Conservation (phyloP, 768 basidiomycete genomes). For the Favolaschia claudopus region DNA sequence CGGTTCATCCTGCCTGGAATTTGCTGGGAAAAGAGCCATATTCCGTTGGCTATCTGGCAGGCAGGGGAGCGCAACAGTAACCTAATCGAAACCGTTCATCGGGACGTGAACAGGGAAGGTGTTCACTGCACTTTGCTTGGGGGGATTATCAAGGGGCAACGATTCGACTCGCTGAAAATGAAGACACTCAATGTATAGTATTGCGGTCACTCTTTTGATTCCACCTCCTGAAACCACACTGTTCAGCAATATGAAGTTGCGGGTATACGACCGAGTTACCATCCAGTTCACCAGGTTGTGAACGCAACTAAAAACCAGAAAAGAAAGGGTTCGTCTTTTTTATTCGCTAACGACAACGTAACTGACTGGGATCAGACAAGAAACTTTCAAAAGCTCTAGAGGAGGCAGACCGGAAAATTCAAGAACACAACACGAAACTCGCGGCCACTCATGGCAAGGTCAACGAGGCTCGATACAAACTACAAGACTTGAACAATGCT, state of each 20-base stretch:
- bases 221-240: too few species aligned
- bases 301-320: background rate
- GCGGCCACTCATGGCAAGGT: too few species aligned
- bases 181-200: constrained; percentile 19
- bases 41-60: constrained; percentile 29
- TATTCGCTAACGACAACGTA: too few species aligned
- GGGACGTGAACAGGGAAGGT: constrained; percentile 29
- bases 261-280: background rate
- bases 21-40: constrained; percentile 29
- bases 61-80: constrained; percentile 23
- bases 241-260: constrained; percentile 16
- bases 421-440: too few species aligned
- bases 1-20: constrained; percentile 24
- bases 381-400: too few species aligned
- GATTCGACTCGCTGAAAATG: constrained; percentile 24
- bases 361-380: too few species aligned
- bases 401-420: too few species aligned
- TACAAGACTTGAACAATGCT: too few species aligned
- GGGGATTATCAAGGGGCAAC: constrained; percentile 23
- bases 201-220: too few species aligned
- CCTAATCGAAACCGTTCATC: constrained; percentile 13
- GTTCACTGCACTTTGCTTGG: constrained; percentile 24
- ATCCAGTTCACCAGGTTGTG: background rate
- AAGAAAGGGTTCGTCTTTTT: background rate
- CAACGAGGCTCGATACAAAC: too few species aligned